phyloP scores from a whole-genome alignment of 805 yeast genomes.

The Saccharomycopsis malanga region DNA sequence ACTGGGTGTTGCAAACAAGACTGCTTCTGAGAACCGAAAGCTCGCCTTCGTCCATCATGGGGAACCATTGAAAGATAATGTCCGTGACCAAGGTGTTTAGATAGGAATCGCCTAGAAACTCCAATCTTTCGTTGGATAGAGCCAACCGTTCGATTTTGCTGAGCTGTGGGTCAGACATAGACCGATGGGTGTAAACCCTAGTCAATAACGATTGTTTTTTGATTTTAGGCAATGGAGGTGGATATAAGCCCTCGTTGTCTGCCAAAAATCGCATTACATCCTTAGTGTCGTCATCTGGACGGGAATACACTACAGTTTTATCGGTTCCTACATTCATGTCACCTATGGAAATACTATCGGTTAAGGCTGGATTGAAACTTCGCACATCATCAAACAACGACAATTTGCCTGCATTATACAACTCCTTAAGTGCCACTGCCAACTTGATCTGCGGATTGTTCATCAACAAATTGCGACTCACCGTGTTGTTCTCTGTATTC shows the following conservation, averaged over 20 bases:
- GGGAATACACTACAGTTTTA: background rate
- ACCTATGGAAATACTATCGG: background rate
- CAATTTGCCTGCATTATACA: constrained; percentile 1
- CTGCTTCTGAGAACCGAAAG: constrained; percentile 62
- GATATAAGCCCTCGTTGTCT: constrained; percentile 22
- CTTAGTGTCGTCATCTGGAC: background rate
- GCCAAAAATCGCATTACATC: background rate
- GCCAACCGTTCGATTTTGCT: constrained; percentile 41
- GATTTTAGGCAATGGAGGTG: constrained; percentile 70
- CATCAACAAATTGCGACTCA: background rate
- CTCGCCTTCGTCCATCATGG: constrained; percentile 73
- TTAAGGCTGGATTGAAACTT: background rate
- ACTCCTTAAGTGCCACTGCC: constrained; percentile 2
- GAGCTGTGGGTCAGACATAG: constrained; percentile 48
- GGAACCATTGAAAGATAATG: constrained; percentile 59
- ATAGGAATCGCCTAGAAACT: constrained; percentile 88
- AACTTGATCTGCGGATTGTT: constrained; percentile 3
- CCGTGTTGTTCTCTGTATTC: background rate
- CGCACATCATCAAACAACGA: constrained; percentile 5
- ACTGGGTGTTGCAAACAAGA: constrained; percentile 64
- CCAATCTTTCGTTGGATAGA: constrained; percentile 78
- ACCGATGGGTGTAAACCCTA: constrained; percentile 77
- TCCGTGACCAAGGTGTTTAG: constrained; percentile 63
- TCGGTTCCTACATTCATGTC: background rate
- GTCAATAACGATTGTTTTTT: constrained; percentile 50